Base-by-base conservation (phyloP, 1,139 yeast species). In the Kodamaea fungicola region DNA sequence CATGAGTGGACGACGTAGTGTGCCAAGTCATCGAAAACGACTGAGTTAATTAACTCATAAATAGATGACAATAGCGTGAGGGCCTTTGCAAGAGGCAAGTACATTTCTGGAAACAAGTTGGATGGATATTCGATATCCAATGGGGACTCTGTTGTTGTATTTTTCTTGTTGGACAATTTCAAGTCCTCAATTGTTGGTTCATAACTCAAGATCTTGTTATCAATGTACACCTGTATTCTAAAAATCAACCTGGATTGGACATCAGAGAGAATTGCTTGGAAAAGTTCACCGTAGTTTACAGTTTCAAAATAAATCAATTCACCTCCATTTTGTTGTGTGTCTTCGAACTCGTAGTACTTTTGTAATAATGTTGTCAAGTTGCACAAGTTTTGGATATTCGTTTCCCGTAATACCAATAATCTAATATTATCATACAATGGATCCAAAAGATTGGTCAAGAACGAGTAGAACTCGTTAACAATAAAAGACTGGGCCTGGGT, bases 1-100 rank as follows among this genome's bases (percentile, higher is more conserved):
- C 95, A 83, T 33, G 84, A 77, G 53, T 87, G 96, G 5, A 90
- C 87, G 40, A 88, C 80, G 39, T 84, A 79, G 55, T 89, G 96
- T 0, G 97, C 96, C 44, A 90, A 62, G 53, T 88, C 96, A 53
- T 89, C 96, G 62, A 90, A 90, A 1, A 89, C 86, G 7, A 76
- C 67, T 1, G 84, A 78, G 46, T 83, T 81, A 21, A 90, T 76
- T 47, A 89, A 67, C 52, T 87, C 95, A 54, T 88, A 86, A 16
- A 90, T 83, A 52, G 80, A 85, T 19, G 90, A 82, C 26, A 90
- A 64, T 10, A 90, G 62, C 0, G 85, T 74, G 30, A 89, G 64
- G 0, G 96, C 83, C 40, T 77, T 78, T 2, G 78, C 76, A 38
- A 90, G 68, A 1, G 97, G 96, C 7, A 87, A 79, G 54, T 85